Base-by-base conservation (phyloP, 805 yeast species). In the Limtongozyma cylindracea region DNA sequence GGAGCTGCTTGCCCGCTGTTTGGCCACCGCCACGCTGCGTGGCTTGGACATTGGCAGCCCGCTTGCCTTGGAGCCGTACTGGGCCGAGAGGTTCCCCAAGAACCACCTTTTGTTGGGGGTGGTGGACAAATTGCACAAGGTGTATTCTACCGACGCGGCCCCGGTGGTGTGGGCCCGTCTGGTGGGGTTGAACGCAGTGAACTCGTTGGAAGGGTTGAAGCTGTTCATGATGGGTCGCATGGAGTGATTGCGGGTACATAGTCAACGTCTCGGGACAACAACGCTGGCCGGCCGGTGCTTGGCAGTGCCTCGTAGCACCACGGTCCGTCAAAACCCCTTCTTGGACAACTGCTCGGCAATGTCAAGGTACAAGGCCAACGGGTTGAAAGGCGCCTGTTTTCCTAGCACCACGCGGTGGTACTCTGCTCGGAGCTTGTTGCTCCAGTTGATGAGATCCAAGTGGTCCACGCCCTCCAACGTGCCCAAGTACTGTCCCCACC, bases 21-120 rank as follows among this genome's bases (percentile, higher is more conserved):
- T 88, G 13, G 91, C 76, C 30, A 49, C 29, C 7, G 91, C 91
- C 1, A 47, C 61, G 3, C 49, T 51, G 19, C 53, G 93, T 20
- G 98, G 98, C 1, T 53, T 74, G 26, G 98, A 88, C 35, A 70
- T 84, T 23, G 98, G 98, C 3, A 57, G 70, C 13, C 47, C 67
- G 10, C 47, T 82, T 28, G 78, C 74, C 6, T 53, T 88, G 18
- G 94, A 84, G 41, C 77, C 80, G 5, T 88, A 74, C 46, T 76
- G 78, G 56, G 61, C 77, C 13, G 66, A 66, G n/a, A 58, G 91
- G 29, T 82, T 67, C 47, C 72, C 82, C 0, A 53, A 53, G 19
- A 88, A 88, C 41, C 91, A 80, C 39, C 54, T 62, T 22, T 46
- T 82, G 30, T 47, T 88, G 21, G 95, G 95, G 0, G 70, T 74